Evolutionary conservation across 176 grass and related monocot genomes (phyloP).

Genomic region (Elymus sibiricus): DNA sequence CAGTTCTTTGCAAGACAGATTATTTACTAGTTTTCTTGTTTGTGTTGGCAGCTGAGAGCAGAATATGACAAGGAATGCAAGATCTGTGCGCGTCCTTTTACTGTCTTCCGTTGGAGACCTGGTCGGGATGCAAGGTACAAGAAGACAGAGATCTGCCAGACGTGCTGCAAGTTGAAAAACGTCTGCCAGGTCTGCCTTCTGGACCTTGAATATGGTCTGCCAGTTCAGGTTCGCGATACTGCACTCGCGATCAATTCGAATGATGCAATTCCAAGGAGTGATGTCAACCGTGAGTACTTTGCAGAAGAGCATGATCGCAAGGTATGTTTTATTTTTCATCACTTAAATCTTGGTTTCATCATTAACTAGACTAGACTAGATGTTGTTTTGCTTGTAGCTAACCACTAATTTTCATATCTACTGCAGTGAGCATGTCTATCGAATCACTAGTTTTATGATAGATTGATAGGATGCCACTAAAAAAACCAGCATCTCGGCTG

Average conservation of each 20-base stretch:
- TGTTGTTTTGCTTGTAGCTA: neutral
- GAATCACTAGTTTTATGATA: neutral
- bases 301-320: conserved; percentile 95
- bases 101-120: conserved; percentile 93
- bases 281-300: conserved; percentile 94
- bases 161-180: conserved; percentile 97
- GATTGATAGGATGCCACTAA: neutral
- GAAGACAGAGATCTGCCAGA: conserved; percentile 98
- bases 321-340: conserved; percentile 47
- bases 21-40: conserved; percentile 25
- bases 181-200: conserved; percentile 96
- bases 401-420: neutral
- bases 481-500: too few species aligned
- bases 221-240: conserved; percentile 90
- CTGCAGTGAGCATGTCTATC: neutral
- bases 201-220: conserved; percentile 94
- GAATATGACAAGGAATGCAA: conserved; percentile 99
- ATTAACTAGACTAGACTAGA: neutral
- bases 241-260: conserved; percentile 81
- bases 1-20: neutral
- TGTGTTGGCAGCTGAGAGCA: conserved; percentile 57
- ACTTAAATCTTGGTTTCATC: neutral
- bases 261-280: conserved; percentile 91
- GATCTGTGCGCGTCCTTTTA: conserved; percentile 87
- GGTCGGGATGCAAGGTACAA: conserved; percentile 96